A percentile compares a stretch with the other conserved stretches of the same genome.
Evolutionary conservation across 1,284 basidiomycete genomes (phyloP).

Genomic region (Sanguinoderma infundibulare): DNA sequence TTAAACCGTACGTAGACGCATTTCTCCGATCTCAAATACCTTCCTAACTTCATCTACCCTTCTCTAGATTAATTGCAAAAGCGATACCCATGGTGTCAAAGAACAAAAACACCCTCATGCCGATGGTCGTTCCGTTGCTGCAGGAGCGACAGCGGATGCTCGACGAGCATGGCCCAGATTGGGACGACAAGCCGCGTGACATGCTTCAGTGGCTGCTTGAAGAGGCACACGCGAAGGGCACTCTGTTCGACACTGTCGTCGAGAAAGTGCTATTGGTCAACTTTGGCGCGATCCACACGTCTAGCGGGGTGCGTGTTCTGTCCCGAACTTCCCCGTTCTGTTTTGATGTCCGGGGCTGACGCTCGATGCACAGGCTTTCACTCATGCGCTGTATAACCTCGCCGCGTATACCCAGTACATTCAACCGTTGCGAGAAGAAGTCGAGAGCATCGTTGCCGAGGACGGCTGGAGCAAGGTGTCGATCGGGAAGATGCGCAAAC

Average conservation of each 20-base stretch:
- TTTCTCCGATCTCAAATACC: background rate
- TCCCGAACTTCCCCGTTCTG: too few relatives aligned
- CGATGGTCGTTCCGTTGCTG: constrained; percentile 39
- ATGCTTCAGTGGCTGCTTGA: constrained; percentile 30
- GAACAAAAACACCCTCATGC: constrained; percentile 17
- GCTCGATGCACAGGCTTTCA: constrained; percentile 27
- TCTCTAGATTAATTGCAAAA: constrained; percentile 10
- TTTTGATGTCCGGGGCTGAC: too few relatives aligned
- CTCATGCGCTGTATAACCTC: constrained; percentile 31
- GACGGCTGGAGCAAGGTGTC: constrained; percentile 30
- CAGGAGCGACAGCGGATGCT: constrained; percentile 43
- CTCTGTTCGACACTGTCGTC: constrained; percentile 20
- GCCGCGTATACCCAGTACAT: constrained; percentile 28
- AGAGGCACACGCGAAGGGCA: constrained; percentile 24
- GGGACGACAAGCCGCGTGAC: constrained; percentile 42
- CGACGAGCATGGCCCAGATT: constrained; percentile 40
- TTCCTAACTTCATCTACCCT: background rate
- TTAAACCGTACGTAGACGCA: constrained; percentile 13
- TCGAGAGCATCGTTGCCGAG: constrained; percentile 20
- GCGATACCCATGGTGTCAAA: constrained; percentile 17
- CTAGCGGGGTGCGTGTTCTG: constrained; percentile 21
- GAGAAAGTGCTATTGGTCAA: constrained; percentile 27
- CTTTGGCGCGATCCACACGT: constrained; percentile 31
- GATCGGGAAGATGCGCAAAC: constrained; percentile 29
- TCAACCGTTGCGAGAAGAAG: constrained; percentile 29